A percentile compares a stretch with the other conserved stretches of the same genome.
Evolutionary conservation across 2,329 filamentous ascomycete species (phyloP).

Genomic region (Hypomyces rosellus): DNA sequence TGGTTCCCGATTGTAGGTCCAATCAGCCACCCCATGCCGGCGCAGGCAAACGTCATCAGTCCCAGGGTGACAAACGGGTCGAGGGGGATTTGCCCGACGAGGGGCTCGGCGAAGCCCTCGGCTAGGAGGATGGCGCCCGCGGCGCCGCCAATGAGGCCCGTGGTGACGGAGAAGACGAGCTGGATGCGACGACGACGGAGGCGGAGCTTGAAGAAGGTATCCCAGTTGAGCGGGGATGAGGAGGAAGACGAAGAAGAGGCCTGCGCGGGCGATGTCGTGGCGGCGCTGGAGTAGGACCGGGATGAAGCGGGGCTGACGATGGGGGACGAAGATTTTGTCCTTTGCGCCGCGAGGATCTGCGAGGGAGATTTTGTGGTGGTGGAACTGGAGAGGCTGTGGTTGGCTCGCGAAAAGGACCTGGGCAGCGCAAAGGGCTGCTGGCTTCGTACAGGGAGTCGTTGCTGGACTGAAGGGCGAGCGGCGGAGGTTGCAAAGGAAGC

Average conservation of each 20-base stretch:
- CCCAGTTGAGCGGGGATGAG: constrained; percentile 60
- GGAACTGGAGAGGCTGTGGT: constrained; percentile 3
- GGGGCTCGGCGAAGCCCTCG: constrained; percentile 63
- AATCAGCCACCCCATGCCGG: constrained; percentile 79
- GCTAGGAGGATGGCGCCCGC: constrained; percentile 61
- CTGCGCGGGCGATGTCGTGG: constrained; percentile 1
- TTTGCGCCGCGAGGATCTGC: constrained; percentile 3
- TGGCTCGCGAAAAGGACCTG: constrained; percentile 1
- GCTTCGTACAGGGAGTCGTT: constrained; percentile 2
- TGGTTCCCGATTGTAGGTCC: constrained; percentile 77
- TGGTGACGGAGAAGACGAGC: constrained; percentile 66
- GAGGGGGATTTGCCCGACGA: constrained; percentile 67
- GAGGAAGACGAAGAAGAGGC: neutral
- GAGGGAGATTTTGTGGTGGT: constrained; percentile 3
- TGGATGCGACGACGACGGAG: constrained; percentile 80
- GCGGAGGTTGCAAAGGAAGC: constrained; percentile 23
- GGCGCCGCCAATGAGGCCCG: constrained; percentile 55
- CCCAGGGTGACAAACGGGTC: constrained; percentile 85
- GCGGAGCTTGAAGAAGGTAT: constrained; percentile 86
- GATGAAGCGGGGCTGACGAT: constrained; percentile 6
- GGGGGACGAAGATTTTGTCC: neutral
- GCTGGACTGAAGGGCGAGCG: constrained; percentile 18
- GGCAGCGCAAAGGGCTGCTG: neutral
- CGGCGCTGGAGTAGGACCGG: constrained; percentile 14
- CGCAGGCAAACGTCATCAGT: constrained; percentile 67